A percentile compares a stretch with the other conserved stretches of the same genome.
phyloP scores from a whole-genome alignment of 2,329 filamentous ascomycete species.

The Aspergillus novofumigatus region DNA sequence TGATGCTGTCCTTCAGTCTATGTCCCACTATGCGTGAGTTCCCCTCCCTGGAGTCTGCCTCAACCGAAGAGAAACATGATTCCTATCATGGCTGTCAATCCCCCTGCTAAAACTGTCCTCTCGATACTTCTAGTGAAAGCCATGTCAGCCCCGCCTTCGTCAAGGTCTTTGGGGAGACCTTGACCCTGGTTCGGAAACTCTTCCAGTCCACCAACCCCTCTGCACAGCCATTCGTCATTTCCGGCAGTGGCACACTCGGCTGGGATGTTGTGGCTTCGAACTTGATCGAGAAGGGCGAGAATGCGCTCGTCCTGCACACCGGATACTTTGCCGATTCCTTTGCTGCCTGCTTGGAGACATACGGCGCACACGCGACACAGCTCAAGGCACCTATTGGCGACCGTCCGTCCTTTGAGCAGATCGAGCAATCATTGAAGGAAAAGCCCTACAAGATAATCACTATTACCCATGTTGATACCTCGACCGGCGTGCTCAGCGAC shows the following conservation, averaged over 20 bases:
- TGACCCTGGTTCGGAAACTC: constrained; percentile 83
- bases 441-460: constrained; percentile 94
- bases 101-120: not conserved
- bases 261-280: constrained; percentile 98
- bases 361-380: constrained; percentile 86
- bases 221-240: constrained; percentile 88
- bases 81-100: not conserved
- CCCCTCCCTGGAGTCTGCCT: constrained; percentile 3
- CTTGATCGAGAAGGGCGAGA: constrained; percentile 80
- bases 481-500: constrained; percentile 90
- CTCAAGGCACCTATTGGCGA: constrained; percentile 85
- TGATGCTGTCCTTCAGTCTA: constrained; percentile 89
- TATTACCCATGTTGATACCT: constrained; percentile 95
- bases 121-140: constrained; percentile 64
- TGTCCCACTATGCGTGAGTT: constrained; percentile 73
- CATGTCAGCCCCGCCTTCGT: constrained; percentile 90
- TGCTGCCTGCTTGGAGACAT: constrained; percentile 84
- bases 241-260: constrained; percentile 89
- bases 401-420: constrained; percentile 77
- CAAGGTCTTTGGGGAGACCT: constrained; percentile 81
- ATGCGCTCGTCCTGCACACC: constrained; percentile 88
- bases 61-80: not conserved
- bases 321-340: constrained; percentile 98
- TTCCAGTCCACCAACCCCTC: constrained; percentile 82
- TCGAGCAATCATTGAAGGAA: constrained; percentile 82